Conservation (phyloP, 441 rosid genomes). For the Codiaeum variegatum region DNA sequence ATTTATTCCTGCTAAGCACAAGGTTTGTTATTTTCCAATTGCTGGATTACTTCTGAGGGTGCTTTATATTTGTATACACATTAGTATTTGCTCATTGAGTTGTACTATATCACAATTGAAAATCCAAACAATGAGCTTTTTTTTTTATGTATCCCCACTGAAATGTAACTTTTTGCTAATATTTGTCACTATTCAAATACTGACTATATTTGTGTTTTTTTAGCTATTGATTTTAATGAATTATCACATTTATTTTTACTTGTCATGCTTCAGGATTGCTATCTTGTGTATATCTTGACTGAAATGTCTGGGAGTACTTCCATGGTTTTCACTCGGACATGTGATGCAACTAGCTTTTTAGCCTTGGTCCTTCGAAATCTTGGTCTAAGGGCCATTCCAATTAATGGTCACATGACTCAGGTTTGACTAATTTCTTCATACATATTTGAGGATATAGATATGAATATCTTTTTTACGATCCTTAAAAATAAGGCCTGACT, state of each 20-base stretch:
- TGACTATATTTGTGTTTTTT: not conserved
- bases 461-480: not conserved
- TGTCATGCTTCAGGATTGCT: constrained; percentile 65
- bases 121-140: not conserved
- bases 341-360: constrained; percentile 76
- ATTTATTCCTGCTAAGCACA: constrained; percentile 75
- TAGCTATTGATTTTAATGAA: not conserved
- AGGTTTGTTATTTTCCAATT: constrained; percentile 43
- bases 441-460: not conserved
- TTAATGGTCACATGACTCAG: constrained; percentile 98
- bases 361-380: constrained; percentile 82
- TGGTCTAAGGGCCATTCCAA: constrained; percentile 89
- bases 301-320: constrained; percentile 71
- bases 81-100: not conserved
- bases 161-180: too few relatives aligned
- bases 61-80: too few relatives aligned
- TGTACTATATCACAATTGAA: not conserved
- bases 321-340: constrained; percentile 95
- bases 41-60: constrained; percentile 3
- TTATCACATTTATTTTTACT: not conserved
- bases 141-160: not conserved
- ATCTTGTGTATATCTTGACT: constrained; percentile 81
- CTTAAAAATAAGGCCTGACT: constrained; percentile 8
- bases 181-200: not conserved
- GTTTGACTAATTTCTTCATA: constrained; percentile 25